Evolutionary conservation across 2,329 filamentous ascomycete species (phyloP).

Genomic region (Phyllosticta citrichinensis): DNA sequence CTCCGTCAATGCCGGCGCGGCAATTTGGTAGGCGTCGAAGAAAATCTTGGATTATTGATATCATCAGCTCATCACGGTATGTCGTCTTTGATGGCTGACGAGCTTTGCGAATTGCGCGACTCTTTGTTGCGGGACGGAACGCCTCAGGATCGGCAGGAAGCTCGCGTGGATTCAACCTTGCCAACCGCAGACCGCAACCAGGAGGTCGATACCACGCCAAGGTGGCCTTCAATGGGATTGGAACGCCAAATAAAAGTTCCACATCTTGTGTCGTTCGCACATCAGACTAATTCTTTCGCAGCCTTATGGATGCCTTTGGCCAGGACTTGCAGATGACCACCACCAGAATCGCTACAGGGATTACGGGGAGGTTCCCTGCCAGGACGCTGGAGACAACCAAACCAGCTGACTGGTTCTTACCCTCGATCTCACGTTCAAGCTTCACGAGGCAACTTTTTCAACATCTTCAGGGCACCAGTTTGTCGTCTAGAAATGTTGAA

Average conservation of each 20-base stretch:
- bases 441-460: background rate
- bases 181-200: background rate
- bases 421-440: background rate
- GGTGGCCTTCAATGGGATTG: background rate
- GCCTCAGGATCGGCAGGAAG: background rate
- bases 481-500: background rate
- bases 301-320: background rate
- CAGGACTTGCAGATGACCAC: background rate
- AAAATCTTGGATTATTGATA: background rate
- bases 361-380: background rate
- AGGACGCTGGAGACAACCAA: background rate
- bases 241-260: background rate
- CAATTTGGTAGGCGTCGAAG: background rate
- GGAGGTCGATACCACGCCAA: background rate
- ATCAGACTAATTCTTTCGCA: background rate
- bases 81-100: background rate
- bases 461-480: background rate
- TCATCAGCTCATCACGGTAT: background rate
- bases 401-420: background rate
- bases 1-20: background rate
- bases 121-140: background rate
- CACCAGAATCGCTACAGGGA: background rate
- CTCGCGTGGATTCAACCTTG: background rate
- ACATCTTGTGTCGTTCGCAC: background rate
- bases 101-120: background rate